phyloP scores from a whole-genome alignment of 202 grass and related monocot species.

The Schoenoplectus triqueter region DNA sequence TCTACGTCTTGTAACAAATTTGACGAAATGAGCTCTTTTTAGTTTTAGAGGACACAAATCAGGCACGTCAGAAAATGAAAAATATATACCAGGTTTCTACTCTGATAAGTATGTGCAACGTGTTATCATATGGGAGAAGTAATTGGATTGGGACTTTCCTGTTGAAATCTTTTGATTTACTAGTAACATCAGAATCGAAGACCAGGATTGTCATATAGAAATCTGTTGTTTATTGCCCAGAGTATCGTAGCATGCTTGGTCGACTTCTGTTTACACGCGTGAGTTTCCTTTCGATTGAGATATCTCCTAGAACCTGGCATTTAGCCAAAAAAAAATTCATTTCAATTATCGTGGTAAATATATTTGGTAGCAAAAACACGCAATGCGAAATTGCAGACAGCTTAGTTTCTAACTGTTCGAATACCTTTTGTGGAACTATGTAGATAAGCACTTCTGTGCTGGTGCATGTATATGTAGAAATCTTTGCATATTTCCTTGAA shows the following conservation, averaged over 20 bases:
- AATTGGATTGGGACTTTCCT: background rate
- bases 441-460: too few relatives aligned
- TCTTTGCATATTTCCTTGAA: too few relatives aligned
- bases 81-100: background rate
- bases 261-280: background rate
- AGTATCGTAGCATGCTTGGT: background rate
- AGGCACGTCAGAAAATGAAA: background rate
- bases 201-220: background rate
- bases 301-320: too few relatives aligned
- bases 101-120: background rate
- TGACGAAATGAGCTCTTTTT: background rate
- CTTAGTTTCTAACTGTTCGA: too few relatives aligned
- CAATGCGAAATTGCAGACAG: too few relatives aligned
- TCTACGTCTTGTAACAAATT: background rate
- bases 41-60: background rate
- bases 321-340: too few relatives aligned
- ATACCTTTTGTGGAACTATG: too few relatives aligned
- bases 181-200: background rate
- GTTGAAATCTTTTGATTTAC: constrained; percentile 6
- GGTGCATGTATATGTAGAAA: too few relatives aligned
- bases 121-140: background rate
- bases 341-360: too few relatives aligned
- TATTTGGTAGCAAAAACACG: too few relatives aligned
- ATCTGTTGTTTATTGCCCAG: background rate
- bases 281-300: background rate